A percentile compares a stretch with the other conserved stretches of the same genome.
These are phyloP conservation scores for Beauveria scarabaeidicola DNA, from an alignment of 2,329 filamentous ascomycete species.

Conservation along the genomic window DNA sequence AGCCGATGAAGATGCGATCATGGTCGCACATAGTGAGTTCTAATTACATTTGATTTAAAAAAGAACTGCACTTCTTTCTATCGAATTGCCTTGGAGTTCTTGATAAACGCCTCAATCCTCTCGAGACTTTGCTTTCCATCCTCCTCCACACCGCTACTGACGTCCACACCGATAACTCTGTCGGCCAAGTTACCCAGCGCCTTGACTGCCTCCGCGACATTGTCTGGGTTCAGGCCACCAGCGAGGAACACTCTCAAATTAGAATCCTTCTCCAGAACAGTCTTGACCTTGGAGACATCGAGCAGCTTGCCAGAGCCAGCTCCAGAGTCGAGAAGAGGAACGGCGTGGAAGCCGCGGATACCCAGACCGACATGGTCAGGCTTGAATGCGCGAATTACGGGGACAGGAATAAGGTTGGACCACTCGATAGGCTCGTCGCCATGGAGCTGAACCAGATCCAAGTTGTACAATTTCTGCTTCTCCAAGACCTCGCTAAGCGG, in stretches of 20 bases:
- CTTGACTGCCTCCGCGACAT: conserved; percentile 60
- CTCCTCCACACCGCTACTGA: conserved; percentile 87
- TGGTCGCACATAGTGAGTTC: neutral
- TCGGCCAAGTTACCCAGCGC: conserved; percentile 51
- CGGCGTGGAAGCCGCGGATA: conserved; percentile 68
- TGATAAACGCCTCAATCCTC: conserved; percentile 75
- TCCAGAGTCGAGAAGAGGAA: conserved; percentile 82
- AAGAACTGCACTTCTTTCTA: conserved; percentile 19
- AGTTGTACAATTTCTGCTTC: conserved; percentile 63
- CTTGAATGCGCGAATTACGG: conserved; percentile 79
- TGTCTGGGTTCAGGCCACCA: conserved; percentile 73
- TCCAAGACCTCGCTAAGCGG: conserved; percentile 73
- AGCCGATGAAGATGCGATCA: neutral
- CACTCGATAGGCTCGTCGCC: conserved; percentile 89
- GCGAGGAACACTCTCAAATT: conserved; percentile 74
- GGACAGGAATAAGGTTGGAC: conserved; percentile 81
- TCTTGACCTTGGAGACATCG: conserved; percentile 61
- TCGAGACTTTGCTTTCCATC: conserved; percentile 70
- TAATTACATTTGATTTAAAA: neutral
- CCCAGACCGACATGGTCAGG: conserved; percentile 66
- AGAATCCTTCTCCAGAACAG: conserved; percentile 55
- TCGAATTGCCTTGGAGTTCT: conserved; percentile 57
- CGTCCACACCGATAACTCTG: conserved; percentile 75
- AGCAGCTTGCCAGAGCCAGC: conserved; percentile 74
- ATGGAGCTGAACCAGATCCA: conserved; percentile 90